These are phyloP conservation scores for Celoporthe dispersa DNA, from an alignment of 2,329 filamentous ascomycete genomes.

Conservation along the genomic window DNA sequence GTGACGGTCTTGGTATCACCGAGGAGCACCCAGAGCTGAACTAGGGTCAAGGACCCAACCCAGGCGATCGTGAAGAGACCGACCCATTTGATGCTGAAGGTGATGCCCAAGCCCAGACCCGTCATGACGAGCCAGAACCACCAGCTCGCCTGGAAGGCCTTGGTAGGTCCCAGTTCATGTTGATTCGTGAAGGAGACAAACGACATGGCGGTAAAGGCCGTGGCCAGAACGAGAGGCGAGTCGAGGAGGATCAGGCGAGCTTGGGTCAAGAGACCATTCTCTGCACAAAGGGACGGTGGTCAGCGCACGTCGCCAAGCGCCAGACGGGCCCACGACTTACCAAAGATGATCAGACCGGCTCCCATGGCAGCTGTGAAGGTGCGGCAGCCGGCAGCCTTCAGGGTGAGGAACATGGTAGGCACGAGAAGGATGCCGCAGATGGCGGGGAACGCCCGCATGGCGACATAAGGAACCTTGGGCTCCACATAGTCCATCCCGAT, in stretches of 20 bases:
- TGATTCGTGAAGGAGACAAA: slow-evolving; percentile 96
- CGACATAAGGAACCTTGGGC: slow-evolving; percentile 92
- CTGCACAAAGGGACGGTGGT: slow-evolving; percentile 50
- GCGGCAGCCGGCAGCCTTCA: slow-evolving; percentile 89
- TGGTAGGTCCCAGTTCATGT: slow-evolving; percentile 86
- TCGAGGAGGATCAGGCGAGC: slow-evolving; percentile 95
- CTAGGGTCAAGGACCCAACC: slow-evolving; percentile 86
- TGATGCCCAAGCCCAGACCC: slow-evolving; percentile 85
- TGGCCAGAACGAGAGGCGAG: slow-evolving; percentile 91
- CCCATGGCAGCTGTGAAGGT: slow-evolving; percentile 84
- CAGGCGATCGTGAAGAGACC: slow-evolving; percentile 98
- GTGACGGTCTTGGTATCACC: slow-evolving; percentile 88
- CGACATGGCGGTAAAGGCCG: slow-evolving; percentile 85
- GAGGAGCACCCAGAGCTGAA: slow-evolving; percentile 94
- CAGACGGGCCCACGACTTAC: slow-evolving; percentile 54
- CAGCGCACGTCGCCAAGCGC: slow-evolving; percentile 32
- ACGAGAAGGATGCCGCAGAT: slow-evolving; percentile 86
- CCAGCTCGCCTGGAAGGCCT: slow-evolving; percentile 89
- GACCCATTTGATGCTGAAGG: slow-evolving; percentile 97
- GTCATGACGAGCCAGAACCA: slow-evolving; percentile 97
- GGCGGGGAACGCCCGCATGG: slow-evolving; percentile 93
- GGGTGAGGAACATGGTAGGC: slow-evolving; percentile 90
- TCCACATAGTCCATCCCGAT: slow-evolving; percentile 99
- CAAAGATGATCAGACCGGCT: slow-evolving; percentile 86
- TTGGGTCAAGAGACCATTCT: slow-evolving; percentile 94